Evolutionary conservation across 2,329 filamentous ascomycete species (phyloP).

Genomic region (Colletotrichum lupini): DNA sequence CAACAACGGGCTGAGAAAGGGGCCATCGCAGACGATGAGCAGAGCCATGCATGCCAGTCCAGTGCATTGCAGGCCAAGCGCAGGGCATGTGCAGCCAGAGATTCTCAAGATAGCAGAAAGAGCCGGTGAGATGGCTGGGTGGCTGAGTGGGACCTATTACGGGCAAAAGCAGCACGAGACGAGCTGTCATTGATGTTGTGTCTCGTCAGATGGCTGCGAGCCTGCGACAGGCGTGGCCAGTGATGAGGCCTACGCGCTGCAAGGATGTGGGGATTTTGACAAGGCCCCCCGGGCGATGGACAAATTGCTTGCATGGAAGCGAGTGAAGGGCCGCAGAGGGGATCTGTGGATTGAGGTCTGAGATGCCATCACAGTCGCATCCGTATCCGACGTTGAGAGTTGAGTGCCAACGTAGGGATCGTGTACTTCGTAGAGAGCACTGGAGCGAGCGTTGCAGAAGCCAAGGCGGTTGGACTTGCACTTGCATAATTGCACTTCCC

Average conservation of each 20-base stretch:
- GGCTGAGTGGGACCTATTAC: not conserved
- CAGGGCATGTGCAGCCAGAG: not conserved
- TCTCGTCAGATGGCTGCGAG: slow-evolving; percentile 21
- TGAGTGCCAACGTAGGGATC: not conserved
- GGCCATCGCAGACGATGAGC: not conserved
- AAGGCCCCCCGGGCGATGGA: not conserved
- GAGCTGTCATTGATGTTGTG: slow-evolving; percentile 25
- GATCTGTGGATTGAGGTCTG: not conserved
- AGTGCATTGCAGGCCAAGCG: slow-evolving; percentile 16
- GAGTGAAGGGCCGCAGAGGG: slow-evolving; percentile 2
- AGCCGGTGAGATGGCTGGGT: not conserved
- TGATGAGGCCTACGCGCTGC: not conserved
- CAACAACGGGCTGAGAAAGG: not conserved
- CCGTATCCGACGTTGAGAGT: not conserved
- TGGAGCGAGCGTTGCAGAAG: not conserved
- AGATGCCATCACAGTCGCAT: not conserved
- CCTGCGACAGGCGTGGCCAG: slow-evolving; percentile 12
- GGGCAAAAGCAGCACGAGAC: not conserved
- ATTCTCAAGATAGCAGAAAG: not conserved
- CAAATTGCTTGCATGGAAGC: slow-evolving; percentile 34
- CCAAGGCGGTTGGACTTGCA: slow-evolving; percentile 14
- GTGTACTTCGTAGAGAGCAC: not conserved
- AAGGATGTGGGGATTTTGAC: slow-evolving; percentile 2
- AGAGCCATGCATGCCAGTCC: slow-evolving; percentile 10
- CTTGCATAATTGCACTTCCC: slow-evolving; percentile 11